Evolutionary conservation across 495 filamentous ascomycete species (phyloP).

Genomic region (Parathielavia appendiculata): DNA sequence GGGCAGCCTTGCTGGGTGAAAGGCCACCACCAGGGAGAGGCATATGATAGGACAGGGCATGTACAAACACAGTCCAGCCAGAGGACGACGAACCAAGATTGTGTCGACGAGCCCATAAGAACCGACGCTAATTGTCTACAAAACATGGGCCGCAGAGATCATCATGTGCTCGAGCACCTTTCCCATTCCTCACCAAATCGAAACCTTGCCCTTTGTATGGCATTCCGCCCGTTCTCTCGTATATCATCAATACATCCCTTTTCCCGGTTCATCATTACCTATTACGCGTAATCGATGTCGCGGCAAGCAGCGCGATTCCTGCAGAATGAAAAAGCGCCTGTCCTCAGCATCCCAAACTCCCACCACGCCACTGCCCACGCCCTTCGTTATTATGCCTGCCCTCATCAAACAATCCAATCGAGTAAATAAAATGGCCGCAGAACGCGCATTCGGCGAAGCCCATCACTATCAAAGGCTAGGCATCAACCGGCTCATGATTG

Average conservation of each 20-base stretch:
- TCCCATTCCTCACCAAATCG: too few species aligned
- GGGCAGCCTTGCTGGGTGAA: too few species aligned
- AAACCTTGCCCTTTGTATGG: too few species aligned
- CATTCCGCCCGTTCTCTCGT: not conserved
- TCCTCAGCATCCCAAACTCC: not conserved
- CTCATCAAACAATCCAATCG: not conserved
- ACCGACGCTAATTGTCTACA: too few species aligned
- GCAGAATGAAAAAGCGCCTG: not conserved
- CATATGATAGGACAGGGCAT: too few species aligned
- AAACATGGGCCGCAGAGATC: too few species aligned
- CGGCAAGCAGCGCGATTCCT: not conserved
- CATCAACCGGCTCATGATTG: conserved; percentile 32
- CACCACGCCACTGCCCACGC: not conserved
- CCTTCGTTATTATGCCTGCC: too few species aligned
- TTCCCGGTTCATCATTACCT: conserved; percentile 17
- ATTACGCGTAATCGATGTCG: conserved; percentile 8
- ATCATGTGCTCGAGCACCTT: too few species aligned
- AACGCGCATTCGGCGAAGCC: not conserved
- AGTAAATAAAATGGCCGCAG: not conserved
- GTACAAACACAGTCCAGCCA: too few species aligned
- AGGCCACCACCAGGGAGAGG: too few species aligned
- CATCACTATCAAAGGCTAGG: conserved; percentile 18
- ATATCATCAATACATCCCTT: not conserved
- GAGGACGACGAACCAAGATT: too few species aligned
- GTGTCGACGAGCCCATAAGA: too few species aligned